Percentiles rank a stretch among this genome's conserved stretches.
phyloP scores from a whole-genome alignment of 305 asterid species.

The Plantago rigida region DNA sequence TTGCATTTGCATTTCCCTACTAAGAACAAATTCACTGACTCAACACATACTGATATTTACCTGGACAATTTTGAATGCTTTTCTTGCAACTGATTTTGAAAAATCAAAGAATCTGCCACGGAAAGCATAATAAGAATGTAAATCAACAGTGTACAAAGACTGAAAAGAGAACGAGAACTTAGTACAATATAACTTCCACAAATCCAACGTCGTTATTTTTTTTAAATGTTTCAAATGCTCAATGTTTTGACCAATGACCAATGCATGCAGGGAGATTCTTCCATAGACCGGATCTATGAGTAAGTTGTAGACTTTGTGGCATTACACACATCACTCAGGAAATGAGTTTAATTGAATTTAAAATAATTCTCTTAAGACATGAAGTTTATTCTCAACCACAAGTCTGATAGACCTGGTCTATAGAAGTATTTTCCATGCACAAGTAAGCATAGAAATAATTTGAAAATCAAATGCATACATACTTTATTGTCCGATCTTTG shows the following conservation, averaged over 20 bases:
- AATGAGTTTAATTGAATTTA: too few species aligned
- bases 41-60: slow-evolving; percentile 29
- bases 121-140: slow-evolving; percentile 16
- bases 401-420: too few species aligned
- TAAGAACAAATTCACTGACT: slow-evolving; percentile 19
- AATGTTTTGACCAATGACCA: slow-evolving; percentile 7
- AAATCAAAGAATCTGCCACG: slow-evolving; percentile 76
- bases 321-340: too few species aligned
- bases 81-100: slow-evolving; percentile 65
- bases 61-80: slow-evolving; percentile 78
- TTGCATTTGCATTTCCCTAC: slow-evolving; percentile 2
- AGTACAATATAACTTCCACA: neutral
- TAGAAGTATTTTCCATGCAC: too few species aligned
- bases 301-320: too few species aligned
- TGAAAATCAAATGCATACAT: slow-evolving; percentile 24
- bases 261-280: neutral
- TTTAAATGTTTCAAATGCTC: neutral
- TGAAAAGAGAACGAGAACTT: neutral
- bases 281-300: too few species aligned
- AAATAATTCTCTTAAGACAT: too few species aligned
- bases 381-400: too few species aligned
- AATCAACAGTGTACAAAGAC: slow-evolving; percentile 7
- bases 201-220: too few species aligned
- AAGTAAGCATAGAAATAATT: slow-evolving; percentile 18
- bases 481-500: slow-evolving; percentile 88